phyloP scores from a whole-genome alignment of 2,329 filamentous ascomycete species.

The Ophioceras dolichostomum region DNA sequence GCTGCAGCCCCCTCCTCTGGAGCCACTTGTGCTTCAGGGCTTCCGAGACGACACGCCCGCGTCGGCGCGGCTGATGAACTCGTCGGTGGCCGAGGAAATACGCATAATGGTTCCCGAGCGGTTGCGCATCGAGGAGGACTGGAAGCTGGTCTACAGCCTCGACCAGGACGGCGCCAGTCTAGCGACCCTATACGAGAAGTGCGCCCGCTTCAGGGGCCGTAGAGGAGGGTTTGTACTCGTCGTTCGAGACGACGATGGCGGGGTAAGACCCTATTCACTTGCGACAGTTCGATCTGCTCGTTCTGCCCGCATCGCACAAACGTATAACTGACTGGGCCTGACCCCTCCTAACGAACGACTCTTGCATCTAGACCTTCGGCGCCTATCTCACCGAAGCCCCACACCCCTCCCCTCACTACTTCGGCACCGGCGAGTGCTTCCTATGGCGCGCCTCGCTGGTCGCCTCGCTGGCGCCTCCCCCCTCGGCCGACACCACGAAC shows the following conservation, averaged over 20 bases:
- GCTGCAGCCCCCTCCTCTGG: constrained; percentile 79
- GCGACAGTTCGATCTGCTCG: neutral
- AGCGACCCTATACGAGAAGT: constrained; percentile 73
- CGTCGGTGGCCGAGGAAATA: constrained; percentile 80
- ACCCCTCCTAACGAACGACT: neutral
- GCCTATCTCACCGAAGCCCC: constrained; percentile 88
- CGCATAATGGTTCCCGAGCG: constrained; percentile 77
- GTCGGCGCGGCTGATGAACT: constrained; percentile 55
- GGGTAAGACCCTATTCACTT: constrained; percentile 38
- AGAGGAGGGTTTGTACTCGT: constrained; percentile 86
- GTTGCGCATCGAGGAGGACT: constrained; percentile 75
- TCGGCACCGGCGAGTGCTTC: constrained; percentile 93
- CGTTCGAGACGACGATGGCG: constrained; percentile 63
- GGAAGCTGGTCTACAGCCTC: constrained; percentile 77
- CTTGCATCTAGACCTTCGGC: constrained; percentile 67
- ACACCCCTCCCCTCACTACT: constrained; percentile 72
- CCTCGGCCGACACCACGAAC: constrained; percentile 40
- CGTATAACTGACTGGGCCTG: neutral
- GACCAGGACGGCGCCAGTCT: constrained; percentile 87
- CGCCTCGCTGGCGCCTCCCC: constrained; percentile 56
- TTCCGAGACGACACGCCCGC: constrained; percentile 47
- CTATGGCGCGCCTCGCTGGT: constrained; percentile 68
- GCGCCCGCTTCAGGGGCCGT: constrained; percentile 50
- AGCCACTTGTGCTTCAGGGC: constrained; percentile 61
- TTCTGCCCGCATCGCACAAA: neutral